Base-by-base conservation (phyloP, 2,329 filamentous ascomycete genomes). In the Arthrobotrys entomopaga region DNA sequence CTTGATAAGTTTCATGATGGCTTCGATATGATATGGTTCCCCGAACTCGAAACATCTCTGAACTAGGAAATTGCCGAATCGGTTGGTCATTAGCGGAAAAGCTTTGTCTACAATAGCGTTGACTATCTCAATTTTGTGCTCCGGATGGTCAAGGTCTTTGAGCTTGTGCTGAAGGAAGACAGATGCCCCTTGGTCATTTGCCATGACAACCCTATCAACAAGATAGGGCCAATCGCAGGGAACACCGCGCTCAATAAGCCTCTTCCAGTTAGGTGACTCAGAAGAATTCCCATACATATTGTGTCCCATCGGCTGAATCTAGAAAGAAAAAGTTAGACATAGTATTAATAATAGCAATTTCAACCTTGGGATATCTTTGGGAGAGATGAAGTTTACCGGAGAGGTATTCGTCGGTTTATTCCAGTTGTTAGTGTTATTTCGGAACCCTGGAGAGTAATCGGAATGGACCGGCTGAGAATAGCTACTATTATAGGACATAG, bases 161-260 rank as follows among this genome's bases (percentile, higher is more conserved):
- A 99, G 90, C 84, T 99, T 99, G 83, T 99, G 95, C 82, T 99
- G 95, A 50, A 99, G 85, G 83, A 99, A 99, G 79, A 99, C 98
- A 1, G 95, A 99, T 8, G 96, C 95, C 82, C 99, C 95, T 82
- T 99, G 95, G 80, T 99, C 95, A 81, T 99, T 98, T 84, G 93
- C 97, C 87, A 92, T 96, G 77, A 99, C 93, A 80, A 99, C 99
- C 85, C 98, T 98, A 84, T 99, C 94, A 65, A 99, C 95, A 78
- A 99, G 97, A 81, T 97, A 97, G 83, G 95, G 96, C 95, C 94
- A 99, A 84, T 99, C 96, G 83, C 94, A 98, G 80, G 69, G 53
- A 26, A 73, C 69, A 48, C 69, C 69, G 26, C 69, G 61, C n/a
- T 73, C 69, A 61, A 73, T 73, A 19, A 73, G 53, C n/a, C 69